Evolutionary conservation across 305 asterid species (phyloP), one percentile per base, ranked within the genome.

Genomic region (Solanum aculeatissimum): DNA sequence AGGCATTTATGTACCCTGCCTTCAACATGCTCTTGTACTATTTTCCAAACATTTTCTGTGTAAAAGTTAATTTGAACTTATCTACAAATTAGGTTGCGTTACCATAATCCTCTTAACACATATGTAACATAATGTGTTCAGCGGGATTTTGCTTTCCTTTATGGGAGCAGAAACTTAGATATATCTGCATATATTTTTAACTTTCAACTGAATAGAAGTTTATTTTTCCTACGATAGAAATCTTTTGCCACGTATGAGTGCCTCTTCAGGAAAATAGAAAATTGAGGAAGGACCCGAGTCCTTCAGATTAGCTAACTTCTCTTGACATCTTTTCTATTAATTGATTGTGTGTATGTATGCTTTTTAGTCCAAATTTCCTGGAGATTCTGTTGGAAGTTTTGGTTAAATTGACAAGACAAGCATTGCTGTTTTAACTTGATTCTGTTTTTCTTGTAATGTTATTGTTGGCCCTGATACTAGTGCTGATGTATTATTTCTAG

Each of bases 401-500:
- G 81, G 62, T 74, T 25, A 27, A 25, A 74, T 47, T 74, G 45
- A 27, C 43, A 47, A 49, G 45, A 49, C 82, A 16, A 75, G 45
- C 62, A 16, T 75, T 49, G 42, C 16, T 49, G 15, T 27, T 49
- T 27, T 75, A 45, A 9, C 27, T 75, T 75, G 62, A 75, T 9
- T 77, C 18, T 9, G n/a, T 27, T 77, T 40, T 51, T 27, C 47
- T 77, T 77, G 27, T 27, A 29, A 77, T 42, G 7, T 25, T 75
- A 15, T 27, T 18, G 65, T 29, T 29, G 82, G 27, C 82, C 40
- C 9, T 51, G 82, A 51, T 54, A 27, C 82, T 29, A 51, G 18
- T 49, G 45, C 10, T 77, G 84, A 88, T 65, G 23, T 40, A 49
- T 86, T 29, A 74, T 60, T 75, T 88, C 90, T 80, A 95, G 99